Base-by-base conservation (phyloP, 192 early-diverging fungal species). In the Chytriomyces confervae region DNA sequence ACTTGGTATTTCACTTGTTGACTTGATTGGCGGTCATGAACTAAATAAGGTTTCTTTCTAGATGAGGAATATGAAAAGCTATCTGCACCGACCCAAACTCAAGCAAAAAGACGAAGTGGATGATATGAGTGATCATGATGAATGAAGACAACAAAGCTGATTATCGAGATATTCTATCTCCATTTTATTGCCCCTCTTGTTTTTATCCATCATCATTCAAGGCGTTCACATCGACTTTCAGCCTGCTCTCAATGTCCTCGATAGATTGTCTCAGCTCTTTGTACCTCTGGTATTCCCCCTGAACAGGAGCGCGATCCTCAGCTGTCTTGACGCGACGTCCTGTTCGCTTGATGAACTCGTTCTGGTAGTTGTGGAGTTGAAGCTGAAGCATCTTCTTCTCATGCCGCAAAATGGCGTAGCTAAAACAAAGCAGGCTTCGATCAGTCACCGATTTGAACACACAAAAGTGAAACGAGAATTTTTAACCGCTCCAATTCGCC, bases 301-400 rank as follows among this genome's bases (percentile, higher is more conserved):
- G 67, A 23, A 86, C 75, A 3, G 86, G 86, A 44, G 65, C 82
- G 23, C 81, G 47, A 70, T 88, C 86, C 23, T 80, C 69, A 0
- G 72, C 46, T 11, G 84, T 84, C 66, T 80, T 66, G 3, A 88
- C 71, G 2, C 79, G 60, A 48, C 82, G 63, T 6, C 86, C 86
- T 49, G 83, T 76, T 48, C 62, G 51, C n/a, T 76, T 73, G 27
- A 72, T 61, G 64, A 88, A 88, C 10, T 86, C 78, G n/a, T 82
- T 74, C 67, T 88, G 86, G 62, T 77, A 86, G 11, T 67, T 51
- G 50, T 81, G 81, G 6, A 88, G 62, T 9, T 68, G 60, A 7
- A 81, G 57, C 71, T 88, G 86, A 3, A 88, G 53, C 48, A 53
- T 49, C 61, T 84, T 84, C 64, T 87, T 87, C 70, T 83, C 79